Percentiles rank a stretch among this genome's conserved stretches.
These are phyloP conservation scores for Conticribra weissflogii DNA, from an alignment of 108 stramenopile genomes.

Conservation along the genomic window DNA sequence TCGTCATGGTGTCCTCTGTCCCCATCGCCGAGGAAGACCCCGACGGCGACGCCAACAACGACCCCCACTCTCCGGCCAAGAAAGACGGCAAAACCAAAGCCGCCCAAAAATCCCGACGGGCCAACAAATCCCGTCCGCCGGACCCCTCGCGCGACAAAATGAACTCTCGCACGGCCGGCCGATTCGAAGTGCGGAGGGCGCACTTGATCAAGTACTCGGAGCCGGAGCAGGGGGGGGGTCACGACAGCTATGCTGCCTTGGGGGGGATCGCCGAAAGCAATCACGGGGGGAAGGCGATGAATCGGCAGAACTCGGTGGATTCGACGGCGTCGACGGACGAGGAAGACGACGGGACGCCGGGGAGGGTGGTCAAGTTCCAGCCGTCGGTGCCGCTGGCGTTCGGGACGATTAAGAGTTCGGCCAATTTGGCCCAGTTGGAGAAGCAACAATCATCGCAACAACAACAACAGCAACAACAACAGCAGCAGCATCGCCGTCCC, in stretches of 20 bases:
- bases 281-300: too few relatives aligned
- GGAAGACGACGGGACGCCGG: too few relatives aligned
- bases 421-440: too few relatives aligned
- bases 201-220: conserved; percentile 24
- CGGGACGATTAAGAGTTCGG: too few relatives aligned
- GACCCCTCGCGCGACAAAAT: conserved; percentile 31
- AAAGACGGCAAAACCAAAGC: conserved; percentile 15
- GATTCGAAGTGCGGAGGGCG: conserved; percentile 27
- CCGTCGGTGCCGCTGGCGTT: too few relatives aligned
- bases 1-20: conserved; percentile 73
- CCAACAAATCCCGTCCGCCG: conserved; percentile 18
- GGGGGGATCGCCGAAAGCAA: not conserved
- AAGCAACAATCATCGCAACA: too few relatives aligned
- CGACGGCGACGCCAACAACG: conserved; percentile 5
- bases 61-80: too few relatives aligned
- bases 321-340: too few relatives aligned
- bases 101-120: conserved; percentile 5
- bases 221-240: too few relatives aligned
- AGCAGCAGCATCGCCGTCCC: not conserved
- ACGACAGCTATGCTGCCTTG: not conserved
- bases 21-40: conserved; percentile 21
- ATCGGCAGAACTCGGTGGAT: too few relatives aligned
- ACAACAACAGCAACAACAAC: not conserved
- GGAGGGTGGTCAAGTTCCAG: too few relatives aligned
- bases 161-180: conserved; percentile 27